Base-by-base conservation (phyloP, 176 grass and related monocot genomes). In the Guadua angustifolia region DNA sequence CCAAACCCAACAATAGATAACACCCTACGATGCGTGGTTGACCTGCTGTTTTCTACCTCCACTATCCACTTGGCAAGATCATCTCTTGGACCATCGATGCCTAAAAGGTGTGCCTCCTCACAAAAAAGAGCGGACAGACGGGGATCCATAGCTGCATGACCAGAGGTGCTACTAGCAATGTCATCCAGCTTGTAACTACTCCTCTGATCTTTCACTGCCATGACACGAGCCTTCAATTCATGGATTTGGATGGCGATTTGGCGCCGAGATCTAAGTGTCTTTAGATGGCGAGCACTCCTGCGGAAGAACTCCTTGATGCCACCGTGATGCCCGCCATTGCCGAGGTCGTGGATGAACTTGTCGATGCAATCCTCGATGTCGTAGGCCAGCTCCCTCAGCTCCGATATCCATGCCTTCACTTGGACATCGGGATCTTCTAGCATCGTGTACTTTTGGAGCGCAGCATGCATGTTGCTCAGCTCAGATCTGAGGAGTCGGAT, bases 241-340 rank as follows among this genome's bases (percentile, higher is more conserved):
- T 24, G 13, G 8, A 74, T 83, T 39, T 74, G 43, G 7, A 0
- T 39, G 2, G 57, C 69, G 5, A 83, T 83, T 16, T 9, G 11
- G 0, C 0, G 69, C 18, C 69, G 32, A 3, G 29, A 10, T 0
- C 81, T 12, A 3, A 83, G 69, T 1, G 57, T 64, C 57, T 74
- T 83, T 5, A 83, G 57, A 6, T 6, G 0, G 1, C 68, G 80
- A 72, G 26, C 25, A 1, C 15, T 46, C 42, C 33, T 72, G 9
- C 19, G 58, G 29, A 70, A 71, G 66, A 82, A 9, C n/a, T 78
- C 42, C 56, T 45, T 78, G 56, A 78, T 26, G 38, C 55, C 46
- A 2, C 69, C 33, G 0, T 7, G 3, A 0, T 13, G 14, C 7
- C 5, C 3, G 2, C 10, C 19, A 0, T 17, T 22, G 21, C 45